Base-by-base conservation (phyloP, 192 early-diverging fungal genomes). In the Entomortierella chlamydospora region DNA sequence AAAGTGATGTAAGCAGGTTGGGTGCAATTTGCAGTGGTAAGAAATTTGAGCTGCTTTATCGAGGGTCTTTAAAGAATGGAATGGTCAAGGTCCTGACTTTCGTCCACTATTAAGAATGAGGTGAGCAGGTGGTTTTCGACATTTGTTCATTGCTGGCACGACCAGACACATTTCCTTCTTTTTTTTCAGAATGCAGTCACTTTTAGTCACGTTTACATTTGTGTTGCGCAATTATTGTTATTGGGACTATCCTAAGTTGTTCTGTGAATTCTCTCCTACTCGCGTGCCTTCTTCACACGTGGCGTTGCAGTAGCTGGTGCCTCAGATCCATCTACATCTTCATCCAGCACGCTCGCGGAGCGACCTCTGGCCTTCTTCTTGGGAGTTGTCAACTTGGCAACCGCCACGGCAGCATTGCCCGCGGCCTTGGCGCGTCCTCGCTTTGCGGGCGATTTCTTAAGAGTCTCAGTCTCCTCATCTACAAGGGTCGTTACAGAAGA, bases 291-390 rank as follows among this genome's bases (percentile, higher is more conserved):
- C 63, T 79, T 79, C 26, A 26, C 51, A 12, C 76, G 76, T n/a
- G 74, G 68, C 22, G 66, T 45, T 26, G 55, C 33, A 15, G 62
- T 30, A 25, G 30, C 52, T 2, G 56, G 18, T 23, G 52, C 49
- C 17, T 39, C 28, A 4, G 52, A 42, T 10, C 25, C 33, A 20
- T 68, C 54, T 15, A 63, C 73, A 1, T 79, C 76, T 26, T 79
- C 76, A 49, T 70, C 76, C 57, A 79, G 18, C 4, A 61, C 76
- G 41, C 68, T 70, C 4, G 68, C 54, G 5, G 76, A 54, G 33
- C 67, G 76, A 54, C 76, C 63, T 52, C 70, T 79, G 39, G 62
- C 26, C 76, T 79, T 79, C 57, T 79, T 79, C 74, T 78, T 78
- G 53, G 33, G 13, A 0, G 69, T 4, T 9, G 62, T 22, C 53